phyloP scores from a whole-genome alignment of 176 grass and related monocot species.

The Ensete ventricosum region DNA sequence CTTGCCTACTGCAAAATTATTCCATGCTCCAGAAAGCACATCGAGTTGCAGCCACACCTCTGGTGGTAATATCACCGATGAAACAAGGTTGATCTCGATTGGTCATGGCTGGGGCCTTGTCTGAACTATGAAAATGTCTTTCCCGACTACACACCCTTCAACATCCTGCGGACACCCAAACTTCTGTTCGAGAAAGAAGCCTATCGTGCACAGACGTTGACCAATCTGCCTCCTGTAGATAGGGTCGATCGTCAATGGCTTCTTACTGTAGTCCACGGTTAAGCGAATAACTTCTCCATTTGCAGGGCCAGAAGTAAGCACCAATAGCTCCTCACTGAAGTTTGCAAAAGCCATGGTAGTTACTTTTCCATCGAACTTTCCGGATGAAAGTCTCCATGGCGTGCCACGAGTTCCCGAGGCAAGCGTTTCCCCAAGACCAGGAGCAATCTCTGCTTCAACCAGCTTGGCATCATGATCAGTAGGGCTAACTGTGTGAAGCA shows the following conservation, averaged over 20 bases:
- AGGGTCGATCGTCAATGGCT: conserved; percentile 52
- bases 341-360: conserved; percentile 84
- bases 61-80: background rate
- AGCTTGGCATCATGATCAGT: conserved; percentile 54
- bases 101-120: conserved; percentile 69
- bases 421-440: conserved; percentile 83
- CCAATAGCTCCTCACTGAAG: conserved; percentile 74
- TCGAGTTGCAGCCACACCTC: background rate
- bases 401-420: conserved; percentile 88
- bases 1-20: background rate
- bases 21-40: background rate
- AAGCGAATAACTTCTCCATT: conserved; percentile 47
- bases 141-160: conserved; percentile 77
- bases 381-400: conserved; percentile 70
- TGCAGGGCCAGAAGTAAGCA: conserved; percentile 49
- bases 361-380: conserved; percentile 57
- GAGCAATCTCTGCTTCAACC: conserved; percentile 63
- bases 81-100: background rate
- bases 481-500: conserved; percentile 79
- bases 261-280: conserved; percentile 84
- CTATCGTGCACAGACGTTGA: conserved; percentile 61
- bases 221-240: conserved; percentile 63
- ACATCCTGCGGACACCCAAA: conserved; percentile 83
- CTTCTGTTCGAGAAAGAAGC: conserved; percentile 79
- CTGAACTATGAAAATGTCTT: conserved; percentile 82